Evolutionary conservation across 495 filamentous ascomycete genomes (phyloP).

Genomic region (Trichoderma asperelloides): DNA sequence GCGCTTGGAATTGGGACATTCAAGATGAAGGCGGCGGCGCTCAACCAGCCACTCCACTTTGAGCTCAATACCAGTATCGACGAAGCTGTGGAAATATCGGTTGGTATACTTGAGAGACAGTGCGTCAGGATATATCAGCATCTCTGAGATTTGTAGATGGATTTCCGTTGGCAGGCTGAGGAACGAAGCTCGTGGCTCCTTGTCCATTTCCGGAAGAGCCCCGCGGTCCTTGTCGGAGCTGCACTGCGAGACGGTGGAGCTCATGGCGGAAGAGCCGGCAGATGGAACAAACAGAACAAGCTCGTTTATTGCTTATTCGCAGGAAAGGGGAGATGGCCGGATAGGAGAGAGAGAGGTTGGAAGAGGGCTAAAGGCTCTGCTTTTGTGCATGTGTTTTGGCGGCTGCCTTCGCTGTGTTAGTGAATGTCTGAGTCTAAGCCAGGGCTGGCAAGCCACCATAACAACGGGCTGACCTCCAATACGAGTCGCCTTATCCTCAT

Average conservation of each 20-base stretch:
- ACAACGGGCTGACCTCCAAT: neutral
- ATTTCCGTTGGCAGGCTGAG: constrained; percentile 51
- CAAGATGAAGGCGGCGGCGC: constrained; percentile 41
- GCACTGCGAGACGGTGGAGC: neutral
- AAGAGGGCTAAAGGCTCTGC: constrained; percentile 18
- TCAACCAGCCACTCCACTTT: constrained; percentile 62
- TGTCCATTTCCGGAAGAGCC: neutral
- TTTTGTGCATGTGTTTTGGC: neutral
- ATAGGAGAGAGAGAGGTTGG: neutral
- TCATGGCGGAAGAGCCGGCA: neutral
- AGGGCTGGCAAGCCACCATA: neutral
- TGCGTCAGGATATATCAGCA: constrained; percentile 51
- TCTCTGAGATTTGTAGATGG: constrained; percentile 41
- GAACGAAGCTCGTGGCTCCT: neutral
- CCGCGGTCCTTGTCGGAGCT: neutral
- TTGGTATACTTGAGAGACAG: constrained; percentile 53
- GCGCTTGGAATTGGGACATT: constrained; percentile 38
- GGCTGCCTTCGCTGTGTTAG: neutral
- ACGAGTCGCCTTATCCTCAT: neutral
- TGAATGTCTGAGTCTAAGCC: neutral
- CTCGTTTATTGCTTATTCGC: neutral
- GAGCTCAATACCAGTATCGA: constrained; percentile 55
- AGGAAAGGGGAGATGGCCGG: neutral
- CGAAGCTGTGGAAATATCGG: constrained; percentile 52
- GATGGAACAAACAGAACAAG: neutral